Conservation (phyloP, 2,329 filamentous ascomycete genomes). For the Beauveria bassiana region DNA sequence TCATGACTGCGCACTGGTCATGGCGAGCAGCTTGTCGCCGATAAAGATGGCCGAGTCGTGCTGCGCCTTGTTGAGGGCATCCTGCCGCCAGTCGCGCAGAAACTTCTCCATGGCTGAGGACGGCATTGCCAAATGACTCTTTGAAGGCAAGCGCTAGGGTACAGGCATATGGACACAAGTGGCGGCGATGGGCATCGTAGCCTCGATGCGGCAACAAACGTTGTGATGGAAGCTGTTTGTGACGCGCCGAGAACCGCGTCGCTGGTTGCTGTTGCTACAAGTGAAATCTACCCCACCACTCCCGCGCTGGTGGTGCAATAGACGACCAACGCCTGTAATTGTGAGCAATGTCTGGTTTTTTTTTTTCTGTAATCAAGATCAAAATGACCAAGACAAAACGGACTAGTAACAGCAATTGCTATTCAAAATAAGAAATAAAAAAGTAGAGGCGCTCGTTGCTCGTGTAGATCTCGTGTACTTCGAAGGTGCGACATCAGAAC, state of each 20-base stretch:
- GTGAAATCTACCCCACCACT: not conserved
- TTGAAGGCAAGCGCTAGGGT: not conserved
- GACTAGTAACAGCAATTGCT: too few species aligned
- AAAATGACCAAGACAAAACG: too few species aligned
- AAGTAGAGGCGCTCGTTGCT: too few species aligned
- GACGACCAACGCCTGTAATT: not conserved
- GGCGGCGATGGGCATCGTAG: not conserved
- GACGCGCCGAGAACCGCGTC: not conserved
- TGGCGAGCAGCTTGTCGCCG: slow-evolving; percentile 88
- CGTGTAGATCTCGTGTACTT: too few species aligned
- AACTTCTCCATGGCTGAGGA: slow-evolving; percentile 70
- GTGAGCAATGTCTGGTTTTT: too few species aligned
- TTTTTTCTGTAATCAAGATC: too few species aligned
- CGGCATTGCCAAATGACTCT: not conserved
- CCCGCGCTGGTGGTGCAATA: not conserved
- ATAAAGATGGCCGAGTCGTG: slow-evolving; percentile 96
- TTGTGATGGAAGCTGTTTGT: slow-evolving; percentile 2
- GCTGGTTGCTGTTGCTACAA: not conserved
- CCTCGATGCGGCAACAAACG: not conserved
- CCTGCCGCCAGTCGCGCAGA: slow-evolving; percentile 88
- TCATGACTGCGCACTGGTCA: slow-evolving; percentile 64
- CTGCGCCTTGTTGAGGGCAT: slow-evolving; percentile 91
- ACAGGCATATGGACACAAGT: not conserved
- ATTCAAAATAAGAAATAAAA: too few species aligned
- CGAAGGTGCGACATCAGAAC: too few species aligned